phyloP scores from a whole-genome alignment of 768 basidiomycete genomes.

The Podaxis pistillaris region DNA sequence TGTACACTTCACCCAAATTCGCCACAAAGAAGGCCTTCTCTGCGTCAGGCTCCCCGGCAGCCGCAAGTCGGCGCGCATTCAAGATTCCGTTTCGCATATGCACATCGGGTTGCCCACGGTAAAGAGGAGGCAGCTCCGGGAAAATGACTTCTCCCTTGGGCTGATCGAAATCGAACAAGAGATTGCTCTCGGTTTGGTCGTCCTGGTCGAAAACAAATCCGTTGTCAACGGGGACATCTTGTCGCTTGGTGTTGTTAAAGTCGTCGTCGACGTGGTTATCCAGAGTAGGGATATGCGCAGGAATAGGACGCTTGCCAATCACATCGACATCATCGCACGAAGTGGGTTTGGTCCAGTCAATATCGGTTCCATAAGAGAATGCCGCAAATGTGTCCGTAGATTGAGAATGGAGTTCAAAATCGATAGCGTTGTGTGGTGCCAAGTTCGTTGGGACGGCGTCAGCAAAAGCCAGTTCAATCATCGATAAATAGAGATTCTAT shows the following conservation, averaged over 20 bases:
- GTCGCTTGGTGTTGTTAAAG: slow-evolving; percentile 27
- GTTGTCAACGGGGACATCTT: slow-evolving; percentile 20
- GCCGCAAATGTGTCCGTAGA: slow-evolving; percentile 5
- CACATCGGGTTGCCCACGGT: slow-evolving; percentile 66
- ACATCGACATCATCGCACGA: slow-evolving; percentile 15
- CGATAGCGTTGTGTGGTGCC: neutral
- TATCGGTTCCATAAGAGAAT: slow-evolving; percentile 5
- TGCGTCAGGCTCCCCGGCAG: slow-evolving; percentile 62
- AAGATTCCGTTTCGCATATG: slow-evolving; percentile 80
- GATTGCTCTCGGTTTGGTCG: slow-evolving; percentile 28
- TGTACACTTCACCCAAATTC: slow-evolving; percentile 85
- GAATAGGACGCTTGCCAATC: slow-evolving; percentile 24
- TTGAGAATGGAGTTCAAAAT: slow-evolving; percentile 1
- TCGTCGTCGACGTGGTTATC: slow-evolving; percentile 21
- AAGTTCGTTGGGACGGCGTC: neutral
- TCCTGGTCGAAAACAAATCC: slow-evolving; percentile 37
- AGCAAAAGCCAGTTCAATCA: slow-evolving; percentile 7
- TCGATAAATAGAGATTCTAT: slow-evolving; percentile 6
- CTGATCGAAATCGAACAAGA: slow-evolving; percentile 18
- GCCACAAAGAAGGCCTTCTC: slow-evolving; percentile 97
- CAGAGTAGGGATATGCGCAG: slow-evolving; percentile 18
- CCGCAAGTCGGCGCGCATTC: slow-evolving; percentile 50
- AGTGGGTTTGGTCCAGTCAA: neutral
- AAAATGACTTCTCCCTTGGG: slow-evolving; percentile 47
- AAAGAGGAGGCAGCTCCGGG: slow-evolving; percentile 63